phyloP scores from a whole-genome alignment of 2,329 filamentous ascomycete genomes.

The Colletotrichum tamarilloi region DNA sequence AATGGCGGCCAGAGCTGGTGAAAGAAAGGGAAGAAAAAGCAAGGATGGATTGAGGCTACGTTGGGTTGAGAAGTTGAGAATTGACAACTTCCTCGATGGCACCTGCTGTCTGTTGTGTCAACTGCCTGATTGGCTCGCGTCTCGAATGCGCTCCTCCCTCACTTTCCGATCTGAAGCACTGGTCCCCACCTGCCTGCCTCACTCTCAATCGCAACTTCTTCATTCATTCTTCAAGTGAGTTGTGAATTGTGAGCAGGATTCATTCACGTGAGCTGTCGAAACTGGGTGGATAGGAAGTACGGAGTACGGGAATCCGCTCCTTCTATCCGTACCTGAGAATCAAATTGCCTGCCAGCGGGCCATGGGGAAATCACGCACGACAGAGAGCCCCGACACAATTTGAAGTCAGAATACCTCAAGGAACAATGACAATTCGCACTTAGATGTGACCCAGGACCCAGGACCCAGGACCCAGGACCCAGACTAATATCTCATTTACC shows the following conservation, averaged over 20 bases:
- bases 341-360: not conserved
- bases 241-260: not conserved
- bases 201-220: not conserved
- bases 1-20: not conserved
- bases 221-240: not conserved
- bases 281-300: not conserved
- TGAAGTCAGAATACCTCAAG: not conserved
- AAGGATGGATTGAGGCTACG: slow-evolving; percentile 20
- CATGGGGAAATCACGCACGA: not conserved
- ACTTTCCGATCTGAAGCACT: not conserved
- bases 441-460: not conserved
- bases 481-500: not conserved
- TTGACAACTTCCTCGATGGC: slow-evolving; percentile 20
- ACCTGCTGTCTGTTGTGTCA: not conserved
- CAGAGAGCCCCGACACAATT: not conserved
- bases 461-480: not conserved
- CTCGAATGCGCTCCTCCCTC: not conserved
- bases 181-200: not conserved
- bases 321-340: not conserved
- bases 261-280: not conserved
- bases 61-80: slow-evolving; percentile 29
- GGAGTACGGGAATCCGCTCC: not conserved
- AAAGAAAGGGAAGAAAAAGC: slow-evolving; percentile 10
- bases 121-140: not conserved
- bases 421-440: not conserved